Evolutionary conservation across 352 stramenopile genomes (phyloP), one percentile per base, ranked within the genome.

Genomic region (Pythium myriotylum): DNA sequence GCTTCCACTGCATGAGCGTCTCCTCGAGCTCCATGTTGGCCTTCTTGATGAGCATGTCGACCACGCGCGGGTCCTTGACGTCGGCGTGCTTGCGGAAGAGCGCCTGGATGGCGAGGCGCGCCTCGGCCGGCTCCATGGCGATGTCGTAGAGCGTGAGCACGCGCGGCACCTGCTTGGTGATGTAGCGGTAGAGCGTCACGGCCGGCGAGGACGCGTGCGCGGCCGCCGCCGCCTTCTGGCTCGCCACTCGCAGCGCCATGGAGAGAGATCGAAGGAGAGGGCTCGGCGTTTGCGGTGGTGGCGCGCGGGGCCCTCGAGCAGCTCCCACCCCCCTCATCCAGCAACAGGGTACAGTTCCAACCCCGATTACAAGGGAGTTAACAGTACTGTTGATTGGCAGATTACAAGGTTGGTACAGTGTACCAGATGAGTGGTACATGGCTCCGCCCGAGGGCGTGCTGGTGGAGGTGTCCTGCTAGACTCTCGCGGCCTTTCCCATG

Each of bases 11-110:
- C 89, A 95, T 93, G 62, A 99, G 81, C 45, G 94, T 98, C 72
- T 98, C 96, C 77, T 99, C 96, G 55, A 99, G 74, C 66, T 98
- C 93, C 89, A 99, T 98, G 81, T 99, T 99, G 53, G 96, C 97
- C 78, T 98, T 98, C 53, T 94, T 96, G 58, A 99, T 91, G 60
- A 99, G 81, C 89, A 98, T 98, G 67, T 98, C 91, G 24, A 97
- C 73, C 39, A 98, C 88, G 45, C 95, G 89, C 33, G 78, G 73
- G 83, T 99, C 96, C 72, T 98, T 97, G 24, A 99, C 79, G 60
- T 97, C 69, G 39, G 83, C 84, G 71, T 99, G 92, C 65, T 97
- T 84, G 51, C 95, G 87, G 81, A 99, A 99, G n/a, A 98, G 82
- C 33, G 83, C 79, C 66, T 97, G 92, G 41, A 99, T 87, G 7